Conservation (phyloP, 169 alveolate species). For the Plasmodium knowlesi region DNA sequence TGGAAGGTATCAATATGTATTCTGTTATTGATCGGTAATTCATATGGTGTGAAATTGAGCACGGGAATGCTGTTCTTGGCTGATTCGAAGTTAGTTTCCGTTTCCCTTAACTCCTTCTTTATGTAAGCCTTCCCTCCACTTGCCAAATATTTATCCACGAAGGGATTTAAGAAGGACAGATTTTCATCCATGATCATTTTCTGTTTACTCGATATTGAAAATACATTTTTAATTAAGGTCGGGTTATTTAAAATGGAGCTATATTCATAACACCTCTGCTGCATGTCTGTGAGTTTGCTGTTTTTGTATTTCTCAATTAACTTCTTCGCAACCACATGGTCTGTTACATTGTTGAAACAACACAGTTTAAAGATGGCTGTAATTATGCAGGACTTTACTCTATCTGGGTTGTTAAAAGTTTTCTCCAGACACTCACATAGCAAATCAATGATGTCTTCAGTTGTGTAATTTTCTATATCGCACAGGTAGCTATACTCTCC, state of each 20-base stretch:
- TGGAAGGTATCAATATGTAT: constrained; percentile 18
- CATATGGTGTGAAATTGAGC: constrained; percentile 69
- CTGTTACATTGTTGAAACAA: constrained; percentile 42
- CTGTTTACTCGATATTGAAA: constrained; percentile 19
- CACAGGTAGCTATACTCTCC: constrained; percentile 72
- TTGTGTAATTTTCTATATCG: constrained; percentile 63
- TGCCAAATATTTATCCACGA: constrained; percentile 47
- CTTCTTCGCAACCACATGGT: constrained; percentile 63
- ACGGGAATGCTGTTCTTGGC: constrained; percentile 9
- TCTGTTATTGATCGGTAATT: constrained; percentile 60
- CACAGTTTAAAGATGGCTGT: constrained; percentile 74
- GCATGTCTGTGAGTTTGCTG: constrained; percentile 51
- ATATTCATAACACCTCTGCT: constrained; percentile 72
- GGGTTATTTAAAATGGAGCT: constrained; percentile 60
- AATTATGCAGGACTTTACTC: constrained; percentile 69
- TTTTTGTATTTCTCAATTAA: constrained; percentile 66
- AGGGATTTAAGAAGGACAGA: constrained; percentile 56
- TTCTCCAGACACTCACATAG: constrained; percentile 72
- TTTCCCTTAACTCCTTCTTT: constrained; percentile 51
- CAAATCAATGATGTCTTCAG: constrained; percentile 70
- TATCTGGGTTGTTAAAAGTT: constrained; percentile 53
- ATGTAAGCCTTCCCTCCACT: constrained; percentile 68
- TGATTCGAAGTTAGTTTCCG: constrained; percentile 12
- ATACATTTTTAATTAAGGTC: constrained; percentile 43
- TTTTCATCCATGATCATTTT: constrained; percentile 48